Evolutionary conservation across 345 rosid genomes (phyloP).

Genomic region (sweet orange (Citrus sinensis)): DVS_A1.0 CM039162.1:29442001-29442500

Average conservation of each 20-base stretch:
- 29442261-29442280: background rate
- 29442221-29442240: background rate
- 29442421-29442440: background rate
- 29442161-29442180: background rate
- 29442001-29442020: background rate
- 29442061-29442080: background rate
- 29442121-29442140: background rate
- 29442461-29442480: too few relatives aligned
- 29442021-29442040: background rate
- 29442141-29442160: background rate
- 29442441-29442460: too few relatives aligned
- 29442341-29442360: background rate
- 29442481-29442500: background rate
- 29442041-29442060: background rate
- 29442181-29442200: background rate
- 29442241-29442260: background rate
- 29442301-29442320: background rate
- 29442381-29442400: background rate
- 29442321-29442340: background rate
- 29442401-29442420: background rate
- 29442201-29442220: background rate
- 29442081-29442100: background rate
- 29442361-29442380: background rate
- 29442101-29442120: background rate
- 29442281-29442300: background rate